Evolutionary conservation across 495 filamentous ascomycete genomes (phyloP), one percentile per base, ranked within the genome.

Genomic region (Penicillium salamii): DNA sequence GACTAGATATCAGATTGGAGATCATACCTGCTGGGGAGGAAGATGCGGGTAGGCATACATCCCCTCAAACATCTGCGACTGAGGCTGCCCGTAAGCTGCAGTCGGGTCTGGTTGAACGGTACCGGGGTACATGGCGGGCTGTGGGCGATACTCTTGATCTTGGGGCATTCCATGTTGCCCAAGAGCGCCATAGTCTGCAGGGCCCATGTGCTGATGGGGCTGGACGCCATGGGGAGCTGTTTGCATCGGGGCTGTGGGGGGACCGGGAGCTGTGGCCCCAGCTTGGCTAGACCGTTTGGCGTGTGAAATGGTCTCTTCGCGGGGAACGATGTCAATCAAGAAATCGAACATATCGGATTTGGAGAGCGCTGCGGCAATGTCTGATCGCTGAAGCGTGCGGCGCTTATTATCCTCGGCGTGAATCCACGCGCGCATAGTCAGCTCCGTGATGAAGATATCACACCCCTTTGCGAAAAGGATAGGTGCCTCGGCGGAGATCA

Each of bases 301-400:
- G 67, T 96, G 90, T 52, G 83, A 78, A 40, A 85, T 78, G 15
- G 93, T 91, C 61, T 98, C 93, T 66, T 98, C 93, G 31, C 93
- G 84, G 5, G 93, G 93, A 7, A 98, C 93, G 50, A 98, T 98
- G 68, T 98, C 93, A 66, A 98, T 98, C 45, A 98, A 78, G 71
- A 98, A 98, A 74, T 98, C 93, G 70, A 98, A 98, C 93, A 98
- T 97, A 69, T 98, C 93, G 29, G 90, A 95, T 72, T 97, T 97
- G 48, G 90, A 87, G 24, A 98, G 78, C 13, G 93, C 93, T 20
- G 88, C 90, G 42, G 93, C 93, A 66, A 98, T 98, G 62, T 98
- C 93, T 38, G 89, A 95, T 36, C 93, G 84, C 69, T 98, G 93
- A 28, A 98, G 78, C 2, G 93, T 98, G 11, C 93, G 85, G 12